Evolutionary conservation across 805 yeast species (phyloP), one percentile per base, ranked within the genome.

Genomic region (Yarrowia sp.): DNA sequence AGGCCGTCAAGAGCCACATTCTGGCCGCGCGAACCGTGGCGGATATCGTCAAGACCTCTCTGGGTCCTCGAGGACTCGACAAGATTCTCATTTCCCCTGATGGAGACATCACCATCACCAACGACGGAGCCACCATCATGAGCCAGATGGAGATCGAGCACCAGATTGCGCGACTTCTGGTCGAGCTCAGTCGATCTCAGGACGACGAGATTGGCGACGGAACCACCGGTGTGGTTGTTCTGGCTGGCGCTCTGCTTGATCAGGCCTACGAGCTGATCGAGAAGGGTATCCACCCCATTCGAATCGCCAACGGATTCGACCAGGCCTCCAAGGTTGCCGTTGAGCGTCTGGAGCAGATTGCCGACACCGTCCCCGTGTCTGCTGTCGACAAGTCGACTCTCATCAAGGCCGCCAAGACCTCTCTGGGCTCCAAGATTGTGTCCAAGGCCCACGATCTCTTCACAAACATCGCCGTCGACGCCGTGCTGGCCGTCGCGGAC

Each of bases 191-290:
- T 40, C 90, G 86, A 78, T 91, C 97, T 36, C 99, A 94, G 82
- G 99, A 94, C 79, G 97, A 95, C 78, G 98, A 94, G 81, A 92
- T 94, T 77, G 99, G 99, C 69, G 99, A 94, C 78, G 99, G 99
- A 76, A 95, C 99, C 38, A 95, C 99, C 5, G 98, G 98, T 77
- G 99, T 95, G 38, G 98, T 95, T 67, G 98, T 95, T 2, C 82
- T 95, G 66, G 98, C 99, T 0, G 90, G 97, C 73, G 97, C 98
- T 2, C 82, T 95, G 72, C 83, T 95, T 70, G 98, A 94, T 78
- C 97, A 95, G 81, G 98, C 99, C 2, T 80, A 90, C 69, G 98
- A 92, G 77, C 85, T 95, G 72, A 93, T 95, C 73, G 98, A 95
- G 76, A 92, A 91, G 81, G 98, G 98, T 69, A 93, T 95, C 72